phyloP scores from a whole-genome alignment of 164 flowering plant genomes.

The Paratinospora sagittata region DNA sequence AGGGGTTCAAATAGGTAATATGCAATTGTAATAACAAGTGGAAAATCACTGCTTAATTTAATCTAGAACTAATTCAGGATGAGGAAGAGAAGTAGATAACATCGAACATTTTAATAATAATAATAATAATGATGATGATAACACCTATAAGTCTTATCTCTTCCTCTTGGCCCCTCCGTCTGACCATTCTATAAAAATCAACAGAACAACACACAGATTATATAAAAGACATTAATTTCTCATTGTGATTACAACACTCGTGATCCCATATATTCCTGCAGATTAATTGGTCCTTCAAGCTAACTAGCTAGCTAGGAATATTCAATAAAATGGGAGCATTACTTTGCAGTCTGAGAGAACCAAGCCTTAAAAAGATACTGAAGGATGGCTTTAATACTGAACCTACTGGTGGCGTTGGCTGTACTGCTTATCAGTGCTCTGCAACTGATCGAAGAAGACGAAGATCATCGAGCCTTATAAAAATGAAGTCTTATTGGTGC shows the following conservation, averaged over 20 bases:
- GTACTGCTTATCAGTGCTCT: background rate
- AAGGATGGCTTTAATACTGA: background rate
- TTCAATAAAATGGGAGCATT: constrained; percentile 19
- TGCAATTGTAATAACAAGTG: no score
- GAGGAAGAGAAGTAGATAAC: no score
- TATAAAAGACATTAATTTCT: constrained; percentile 2
- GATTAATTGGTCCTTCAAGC: background rate
- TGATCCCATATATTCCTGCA: no score
- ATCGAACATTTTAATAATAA: background rate
- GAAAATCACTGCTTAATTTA: no score
- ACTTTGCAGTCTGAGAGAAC: background rate
- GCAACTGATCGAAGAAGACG: no score
- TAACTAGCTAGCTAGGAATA: no score
- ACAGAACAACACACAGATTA: background rate
- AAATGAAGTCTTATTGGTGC: background rate
- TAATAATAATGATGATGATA: no score
- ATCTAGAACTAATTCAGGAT: no score
- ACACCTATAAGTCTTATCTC: background rate
- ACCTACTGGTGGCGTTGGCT: background rate
- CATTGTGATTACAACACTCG: background rate
- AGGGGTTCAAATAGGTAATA: no score
- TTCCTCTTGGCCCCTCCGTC: constrained; percentile 13
- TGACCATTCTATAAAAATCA: background rate
- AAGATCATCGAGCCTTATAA: no score
- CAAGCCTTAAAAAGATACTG: background rate